Base-by-base conservation (phyloP, 768 basidiomycete genomes). In the Royoungia palumana region DNA sequence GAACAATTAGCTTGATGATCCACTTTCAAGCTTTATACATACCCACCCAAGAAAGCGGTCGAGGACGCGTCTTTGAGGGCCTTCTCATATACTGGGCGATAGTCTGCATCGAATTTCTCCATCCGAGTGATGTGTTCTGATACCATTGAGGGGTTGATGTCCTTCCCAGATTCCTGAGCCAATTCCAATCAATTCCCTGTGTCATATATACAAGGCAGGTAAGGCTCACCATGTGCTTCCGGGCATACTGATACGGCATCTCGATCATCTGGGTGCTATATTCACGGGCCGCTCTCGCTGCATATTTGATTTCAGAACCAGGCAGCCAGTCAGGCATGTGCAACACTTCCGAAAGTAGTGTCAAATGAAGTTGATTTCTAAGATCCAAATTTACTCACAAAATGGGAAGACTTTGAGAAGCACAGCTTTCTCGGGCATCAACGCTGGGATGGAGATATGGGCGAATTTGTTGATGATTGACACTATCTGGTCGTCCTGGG, bases 291-390 rank as follows among this genome's bases (percentile, higher is more conserved):
- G 14, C 14, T 45, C 24, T 53, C 11, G 59, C 55, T 28, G 49
- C 49, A 24, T 21, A 49, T 35, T 60, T 49, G 14, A 60, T 44
- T 17, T 44, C 36, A 17, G 54, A 46, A 12, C 55, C 51, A 10
- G 63, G 63, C 5, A 64, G 36, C 62, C 60, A 67, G 8, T 63
- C 55, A 1, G 67, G 67, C 3, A 66, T 14, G 28, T 61, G 43
- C 35, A 63, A 41, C 39, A 68, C 64, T 67, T 35, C 17, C 30
- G 6, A 35, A 35, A 11, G 32, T 0, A 3, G 41, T 8, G 13
- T 51, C 17, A 46, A n/a, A 25, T 12, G 3, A 25, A 37, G 5
- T 3, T 5, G 5, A 25, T 17, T 2, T 17, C 17, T 9, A 7
- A 11, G 4, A 17, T 20, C 1, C 6, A 8, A 10, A 39, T 1